Percentiles rank a stretch among this genome's conserved stretches.
Evolutionary conservation across 2,329 filamentous ascomycete genomes (phyloP).

Genomic region (Fonsecaea monophora): DNA sequence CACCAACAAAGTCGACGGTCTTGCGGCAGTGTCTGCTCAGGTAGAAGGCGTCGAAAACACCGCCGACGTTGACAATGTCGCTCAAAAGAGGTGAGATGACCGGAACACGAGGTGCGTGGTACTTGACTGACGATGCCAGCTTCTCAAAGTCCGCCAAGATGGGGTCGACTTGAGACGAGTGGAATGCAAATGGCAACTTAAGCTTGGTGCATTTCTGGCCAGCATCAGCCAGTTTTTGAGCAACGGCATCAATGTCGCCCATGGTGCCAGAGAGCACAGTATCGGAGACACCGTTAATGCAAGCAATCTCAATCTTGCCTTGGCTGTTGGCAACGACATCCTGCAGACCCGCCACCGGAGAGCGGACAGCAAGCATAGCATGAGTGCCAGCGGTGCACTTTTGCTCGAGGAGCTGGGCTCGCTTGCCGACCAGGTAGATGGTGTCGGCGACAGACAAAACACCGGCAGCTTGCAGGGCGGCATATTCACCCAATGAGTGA

Average conservation of each 20-base stretch:
- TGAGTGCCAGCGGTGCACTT: conserved; percentile 52
- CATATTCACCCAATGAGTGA: conserved; percentile 53
- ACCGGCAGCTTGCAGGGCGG: conserved; percentile 50
- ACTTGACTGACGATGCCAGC: conserved; percentile 48
- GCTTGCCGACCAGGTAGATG: conserved; percentile 50
- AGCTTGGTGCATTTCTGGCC: conserved; percentile 52
- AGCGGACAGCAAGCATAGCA: conserved; percentile 54
- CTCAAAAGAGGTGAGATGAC: conserved; percentile 56
- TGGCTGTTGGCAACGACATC: conserved; percentile 41
- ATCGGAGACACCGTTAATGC: conserved; percentile 53
- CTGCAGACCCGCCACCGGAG: conserved; percentile 46
- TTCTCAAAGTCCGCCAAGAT: conserved; percentile 53
- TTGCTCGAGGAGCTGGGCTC: conserved; percentile 51
- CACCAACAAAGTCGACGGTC: conserved; percentile 55
- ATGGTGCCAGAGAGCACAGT: conserved; percentile 52
- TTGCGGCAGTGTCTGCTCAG: conserved; percentile 52
- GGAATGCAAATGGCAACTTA: conserved; percentile 55
- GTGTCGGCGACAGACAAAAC: conserved; percentile 48
- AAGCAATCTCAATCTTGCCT: conserved; percentile 46
- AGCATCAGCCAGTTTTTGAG: conserved; percentile 46
- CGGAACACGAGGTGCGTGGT: conserved; percentile 50
- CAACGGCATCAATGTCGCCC: conserved; percentile 47
- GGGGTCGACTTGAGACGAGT: conserved; percentile 55
- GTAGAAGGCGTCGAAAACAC: conserved; percentile 50
- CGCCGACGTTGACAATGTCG: conserved; percentile 49